A percentile compares a stretch with the other conserved stretches of the same genome.
phyloP scores from a whole-genome alignment of 2,329 filamentous ascomycete species.

The Meredithiella fracta region DNA sequence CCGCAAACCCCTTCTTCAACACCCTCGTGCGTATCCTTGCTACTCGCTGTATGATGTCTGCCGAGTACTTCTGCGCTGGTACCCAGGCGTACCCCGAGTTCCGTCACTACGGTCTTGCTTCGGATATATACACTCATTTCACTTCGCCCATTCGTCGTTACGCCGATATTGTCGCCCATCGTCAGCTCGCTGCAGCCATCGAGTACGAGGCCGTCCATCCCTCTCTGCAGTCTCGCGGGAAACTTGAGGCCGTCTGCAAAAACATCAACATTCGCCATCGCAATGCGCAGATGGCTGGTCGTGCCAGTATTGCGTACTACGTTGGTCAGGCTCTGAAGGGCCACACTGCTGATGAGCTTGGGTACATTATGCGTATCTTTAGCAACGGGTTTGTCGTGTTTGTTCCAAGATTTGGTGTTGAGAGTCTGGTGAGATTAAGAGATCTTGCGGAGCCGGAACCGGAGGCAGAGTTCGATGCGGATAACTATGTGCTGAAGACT shows the following conservation, averaged over 20 bases:
- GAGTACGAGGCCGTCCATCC: constrained; percentile 78
- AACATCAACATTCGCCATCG: constrained; percentile 97
- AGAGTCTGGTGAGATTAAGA: constrained; percentile 71
- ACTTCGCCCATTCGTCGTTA: constrained; percentile 94
- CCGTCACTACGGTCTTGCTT: constrained; percentile 89
- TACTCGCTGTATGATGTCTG: constrained; percentile 97
- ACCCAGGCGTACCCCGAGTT: constrained; percentile 89
- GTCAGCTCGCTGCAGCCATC: constrained; percentile 89
- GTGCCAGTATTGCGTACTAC: constrained; percentile 92
- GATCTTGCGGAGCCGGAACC: constrained; percentile 62
- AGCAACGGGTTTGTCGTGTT: constrained; percentile 95
- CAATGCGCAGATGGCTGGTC: constrained; percentile 88
- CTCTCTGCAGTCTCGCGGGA: constrained; percentile 61
- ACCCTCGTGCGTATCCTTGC: constrained; percentile 94
- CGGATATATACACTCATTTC: constrained; percentile 97
- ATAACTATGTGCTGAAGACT: constrained; percentile 60
- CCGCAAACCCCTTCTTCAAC: constrained; percentile 86
- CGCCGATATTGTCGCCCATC: constrained; percentile 86
- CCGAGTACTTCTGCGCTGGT: constrained; percentile 94
- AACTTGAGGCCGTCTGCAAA: constrained; percentile 85
- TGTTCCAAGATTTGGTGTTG: constrained; percentile 88
- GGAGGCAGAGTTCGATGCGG: constrained; percentile 67
- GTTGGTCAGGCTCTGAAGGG: constrained; percentile 82
- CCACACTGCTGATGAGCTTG: constrained; percentile 51
- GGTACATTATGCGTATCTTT: constrained; percentile 93